Conservation (phyloP, 2,329 filamentous ascomycete species). For the Pseudogymnoascus sp. region DNA sequence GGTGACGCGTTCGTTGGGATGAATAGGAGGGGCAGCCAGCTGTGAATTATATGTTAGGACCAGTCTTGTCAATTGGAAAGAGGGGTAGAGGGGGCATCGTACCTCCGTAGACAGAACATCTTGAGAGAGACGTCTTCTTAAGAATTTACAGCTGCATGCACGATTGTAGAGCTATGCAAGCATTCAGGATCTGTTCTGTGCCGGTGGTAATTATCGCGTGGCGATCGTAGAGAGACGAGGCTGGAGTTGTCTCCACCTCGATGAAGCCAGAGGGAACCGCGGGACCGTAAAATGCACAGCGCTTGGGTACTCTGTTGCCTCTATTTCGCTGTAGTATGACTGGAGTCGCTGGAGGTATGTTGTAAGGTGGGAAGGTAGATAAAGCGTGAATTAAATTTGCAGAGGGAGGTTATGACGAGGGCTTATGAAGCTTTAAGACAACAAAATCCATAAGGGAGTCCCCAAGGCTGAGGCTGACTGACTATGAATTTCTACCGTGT, state of each 20-base stretch:
- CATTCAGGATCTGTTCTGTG: background rate
- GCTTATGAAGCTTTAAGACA: background rate
- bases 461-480: background rate
- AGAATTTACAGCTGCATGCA: background rate
- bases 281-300: background rate
- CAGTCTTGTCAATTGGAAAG: slow-evolving; percentile 3
- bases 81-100: slow-evolving; percentile 15
- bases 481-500: background rate
- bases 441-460: background rate
- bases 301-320: background rate
- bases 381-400: background rate
- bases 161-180: background rate
- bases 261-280: background rate
- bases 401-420: background rate
- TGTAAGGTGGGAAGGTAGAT: background rate
- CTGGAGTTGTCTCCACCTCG: background rate
- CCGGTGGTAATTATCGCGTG: background rate
- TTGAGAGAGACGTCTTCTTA: slow-evolving; percentile 12
- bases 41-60: slow-evolving; percentile 30
- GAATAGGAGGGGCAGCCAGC: slow-evolving; percentile 81
- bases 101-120: slow-evolving; percentile 60
- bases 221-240: background rate
- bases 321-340: background rate
- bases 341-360: background rate
- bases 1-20: slow-evolving; percentile 81